Conservation (phyloP, 2,329 filamentous ascomycete species). For the Chaetothyriales sp. region DNA sequence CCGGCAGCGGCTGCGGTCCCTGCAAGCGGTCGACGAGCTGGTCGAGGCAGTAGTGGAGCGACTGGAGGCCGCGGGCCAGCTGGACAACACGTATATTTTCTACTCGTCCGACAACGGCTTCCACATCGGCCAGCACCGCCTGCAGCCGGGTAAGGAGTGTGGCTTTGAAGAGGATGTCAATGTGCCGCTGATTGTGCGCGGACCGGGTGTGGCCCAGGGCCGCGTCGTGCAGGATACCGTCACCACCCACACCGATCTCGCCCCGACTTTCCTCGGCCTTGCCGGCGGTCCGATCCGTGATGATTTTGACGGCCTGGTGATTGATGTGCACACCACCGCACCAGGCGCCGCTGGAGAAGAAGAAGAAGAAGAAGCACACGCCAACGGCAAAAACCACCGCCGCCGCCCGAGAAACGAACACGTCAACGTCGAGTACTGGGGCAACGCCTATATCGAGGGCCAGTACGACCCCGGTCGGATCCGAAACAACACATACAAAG, state of each 20-base stretch:
- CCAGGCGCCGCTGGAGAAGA: neutral
- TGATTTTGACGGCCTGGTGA: conserved; percentile 7
- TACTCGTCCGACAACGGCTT: conserved; percentile 47
- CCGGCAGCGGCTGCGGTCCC: conserved; percentile 32
- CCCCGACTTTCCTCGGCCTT: conserved; percentile 40
- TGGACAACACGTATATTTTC: conserved; percentile 44
- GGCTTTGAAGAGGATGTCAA: conserved; percentile 46
- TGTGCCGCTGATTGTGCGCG: conserved; percentile 44
- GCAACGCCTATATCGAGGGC: conserved; percentile 23
- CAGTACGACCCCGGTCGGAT: conserved; percentile 9
- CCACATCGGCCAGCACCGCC: conserved; percentile 44
- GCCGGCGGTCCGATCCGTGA: conserved; percentile 19
- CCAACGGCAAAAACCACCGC: conserved; percentile 8
- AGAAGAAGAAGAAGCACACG: neutral
- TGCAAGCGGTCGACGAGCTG: conserved; percentile 41
- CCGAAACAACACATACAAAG: conserved; percentile 24
- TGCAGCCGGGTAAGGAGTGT: conserved; percentile 43
- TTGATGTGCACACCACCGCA: conserved; percentile 1
- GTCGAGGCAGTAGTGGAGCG: conserved; percentile 30
- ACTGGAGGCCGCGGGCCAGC: conserved; percentile 26
- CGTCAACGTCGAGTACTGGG: conserved; percentile 46
- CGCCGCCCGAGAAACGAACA: conserved; percentile 31
- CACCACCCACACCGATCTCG: conserved; percentile 49
- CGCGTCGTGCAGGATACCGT: conserved; percentile 29
- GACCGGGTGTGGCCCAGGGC: conserved; percentile 37